Conservation (phyloP, 2,329 filamentous ascomycete genomes). For the Aquanectria penicillioides region DNA sequence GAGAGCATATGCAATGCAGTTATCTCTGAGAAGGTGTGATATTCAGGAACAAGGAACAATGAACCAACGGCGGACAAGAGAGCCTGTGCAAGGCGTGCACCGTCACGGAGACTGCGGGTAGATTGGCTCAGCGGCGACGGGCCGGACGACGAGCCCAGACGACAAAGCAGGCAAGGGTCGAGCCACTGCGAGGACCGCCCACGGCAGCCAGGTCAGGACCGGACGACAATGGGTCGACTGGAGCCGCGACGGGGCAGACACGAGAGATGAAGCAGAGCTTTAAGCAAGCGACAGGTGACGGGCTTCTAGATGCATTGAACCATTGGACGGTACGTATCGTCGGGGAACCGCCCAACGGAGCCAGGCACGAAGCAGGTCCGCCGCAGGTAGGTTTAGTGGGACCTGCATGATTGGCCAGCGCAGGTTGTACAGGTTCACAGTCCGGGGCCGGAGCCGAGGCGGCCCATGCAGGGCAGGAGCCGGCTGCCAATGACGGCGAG, state of each 20-base stretch:
- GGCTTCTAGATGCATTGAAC: neutral
- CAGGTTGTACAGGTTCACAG: neutral
- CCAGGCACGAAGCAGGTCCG: neutral
- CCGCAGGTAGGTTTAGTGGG: conserved; percentile 36
- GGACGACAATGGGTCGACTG: conserved; percentile 20
- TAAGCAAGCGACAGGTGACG: neutral
- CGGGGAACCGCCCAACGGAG: conserved; percentile 13
- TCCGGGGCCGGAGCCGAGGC: conserved; percentile 32
- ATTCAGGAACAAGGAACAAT: conserved; percentile 2
- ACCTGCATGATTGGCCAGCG: conserved; percentile 32
- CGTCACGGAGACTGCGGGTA: no score
- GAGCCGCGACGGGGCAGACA: no score
- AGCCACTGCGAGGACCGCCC: neutral
- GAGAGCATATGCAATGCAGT: neutral
- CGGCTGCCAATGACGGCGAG: conserved; percentile 33
- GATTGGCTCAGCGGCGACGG: no score
- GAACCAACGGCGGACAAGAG: neutral
- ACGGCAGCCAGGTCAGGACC: neutral
- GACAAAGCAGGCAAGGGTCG: neutral
- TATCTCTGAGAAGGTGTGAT: no score
- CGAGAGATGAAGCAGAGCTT: neutral
- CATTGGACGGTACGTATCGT: conserved; percentile 19
- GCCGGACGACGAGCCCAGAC: neutral
- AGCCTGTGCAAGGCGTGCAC: no score
- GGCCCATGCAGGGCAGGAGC: neutral